Percentiles rank a stretch among this genome's conserved stretches.
Evolutionary conservation across 2,329 filamentous ascomycete species (phyloP).

Genomic region (Fusarium longipes): DNA sequence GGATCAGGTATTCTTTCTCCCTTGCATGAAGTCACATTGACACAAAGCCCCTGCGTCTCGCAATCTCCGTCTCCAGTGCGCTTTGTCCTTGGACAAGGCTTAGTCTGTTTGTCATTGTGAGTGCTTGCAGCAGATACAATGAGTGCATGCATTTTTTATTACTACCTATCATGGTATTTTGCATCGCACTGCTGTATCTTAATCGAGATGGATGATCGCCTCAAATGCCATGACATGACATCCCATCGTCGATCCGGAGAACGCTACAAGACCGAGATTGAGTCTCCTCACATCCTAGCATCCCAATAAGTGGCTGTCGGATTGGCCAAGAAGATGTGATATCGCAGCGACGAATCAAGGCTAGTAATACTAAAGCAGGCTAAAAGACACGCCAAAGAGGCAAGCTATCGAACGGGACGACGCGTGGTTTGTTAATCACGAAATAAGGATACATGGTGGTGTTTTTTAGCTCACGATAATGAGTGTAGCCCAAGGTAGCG

Average conservation of each 20-base stretch:
- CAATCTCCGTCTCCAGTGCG: constrained; percentile 15
- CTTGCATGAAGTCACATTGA: constrained; percentile 38
- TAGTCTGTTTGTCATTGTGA: constrained; percentile 1
- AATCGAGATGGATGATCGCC: constrained; percentile 8
- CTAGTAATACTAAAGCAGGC: constrained; percentile 9
- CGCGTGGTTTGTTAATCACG: constrained; percentile 21
- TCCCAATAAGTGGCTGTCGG: constrained; percentile 6
- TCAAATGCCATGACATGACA: neutral
- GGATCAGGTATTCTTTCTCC: constrained; percentile 3
- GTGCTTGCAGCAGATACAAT: neutral
- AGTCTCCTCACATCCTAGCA: constrained; percentile 11
- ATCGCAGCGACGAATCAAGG: constrained; percentile 7
- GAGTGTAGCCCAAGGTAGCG: constrained; percentile 10
- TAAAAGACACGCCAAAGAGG: constrained; percentile 15
- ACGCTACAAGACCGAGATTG: constrained; percentile 5
- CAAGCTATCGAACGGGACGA: constrained; percentile 33
- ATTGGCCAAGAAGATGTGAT: constrained; percentile 17
- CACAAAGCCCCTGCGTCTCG: constrained; percentile 34
- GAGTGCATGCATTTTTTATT: constrained; percentile 8
- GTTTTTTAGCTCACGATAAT: constrained; percentile 17
- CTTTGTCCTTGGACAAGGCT: constrained; percentile 27
- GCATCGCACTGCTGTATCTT: constrained; percentile 1
- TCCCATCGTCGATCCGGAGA: constrained; percentile 31
- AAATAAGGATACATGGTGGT: constrained; percentile 20
- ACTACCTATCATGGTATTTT: constrained; percentile 2